Evolutionary conservation across 352 stramenopile genomes (phyloP).

Genomic region (Phytophthora aleatoria): DNA sequence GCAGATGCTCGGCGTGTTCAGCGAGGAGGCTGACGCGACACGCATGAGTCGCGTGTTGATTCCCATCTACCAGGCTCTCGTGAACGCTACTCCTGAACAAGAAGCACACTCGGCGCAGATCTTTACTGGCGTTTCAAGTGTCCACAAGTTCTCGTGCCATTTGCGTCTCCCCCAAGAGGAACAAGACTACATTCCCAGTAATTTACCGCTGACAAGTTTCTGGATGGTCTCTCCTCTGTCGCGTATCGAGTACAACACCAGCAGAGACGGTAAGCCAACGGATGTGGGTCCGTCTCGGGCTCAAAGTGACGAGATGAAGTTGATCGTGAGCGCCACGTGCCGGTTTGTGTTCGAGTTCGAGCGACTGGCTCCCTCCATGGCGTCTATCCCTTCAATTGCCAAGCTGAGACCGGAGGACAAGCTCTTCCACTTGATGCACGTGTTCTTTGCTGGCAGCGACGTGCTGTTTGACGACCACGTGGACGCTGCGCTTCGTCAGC

Average conservation of each 20-base stretch:
- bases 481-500: slow-evolving; percentile 48
- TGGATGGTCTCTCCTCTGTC: slow-evolving; percentile 80
- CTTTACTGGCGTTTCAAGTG: slow-evolving; percentile 27
- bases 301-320: slow-evolving; percentile 71
- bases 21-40: slow-evolving; percentile 40
- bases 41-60: slow-evolving; percentile 58
- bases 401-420: slow-evolving; percentile 63
- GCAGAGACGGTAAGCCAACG: slow-evolving; percentile 15
- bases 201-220: slow-evolving; percentile 64
- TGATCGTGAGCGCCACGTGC: slow-evolving; percentile 72
- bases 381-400: slow-evolving; percentile 26
- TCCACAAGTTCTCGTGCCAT: slow-evolving; percentile 56
- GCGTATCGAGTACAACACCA: slow-evolving; percentile 58
- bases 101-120: slow-evolving; percentile 53
- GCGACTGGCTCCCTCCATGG: slow-evolving; percentile 24
- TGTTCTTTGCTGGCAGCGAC: slow-evolving; percentile 74
- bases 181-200: slow-evolving; percentile 50
- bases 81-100: slow-evolving; percentile 61
- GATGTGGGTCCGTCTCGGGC: slow-evolving; percentile 43
- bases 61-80: slow-evolving; percentile 71
- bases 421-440: slow-evolving; percentile 73
- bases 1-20: slow-evolving; percentile 49
- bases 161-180: slow-evolving; percentile 65
- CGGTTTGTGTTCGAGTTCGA: slow-evolving; percentile 71
- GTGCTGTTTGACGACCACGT: slow-evolving; percentile 76